Conservation (phyloP, 129 eudicot species). For the Sambucus nigra region DNA sequence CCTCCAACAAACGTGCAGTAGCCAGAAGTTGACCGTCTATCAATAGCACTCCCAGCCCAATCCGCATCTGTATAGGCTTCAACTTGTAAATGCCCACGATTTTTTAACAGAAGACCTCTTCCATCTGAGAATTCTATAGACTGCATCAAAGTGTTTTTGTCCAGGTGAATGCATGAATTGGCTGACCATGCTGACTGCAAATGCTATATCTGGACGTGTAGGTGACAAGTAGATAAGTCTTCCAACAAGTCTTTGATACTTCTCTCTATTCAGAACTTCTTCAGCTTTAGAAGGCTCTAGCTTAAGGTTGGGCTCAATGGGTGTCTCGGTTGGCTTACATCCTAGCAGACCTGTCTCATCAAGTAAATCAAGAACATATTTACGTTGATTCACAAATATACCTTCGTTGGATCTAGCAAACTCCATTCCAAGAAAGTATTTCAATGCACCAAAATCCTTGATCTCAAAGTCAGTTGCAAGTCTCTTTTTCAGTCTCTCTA, state of each 20-base stretch:
- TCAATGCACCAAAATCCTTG: constrained; percentile 7
- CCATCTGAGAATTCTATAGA: constrained; percentile 1
- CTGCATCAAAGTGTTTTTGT: constrained; percentile 10
- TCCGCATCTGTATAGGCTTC: constrained; percentile 7
- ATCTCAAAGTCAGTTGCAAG: neutral
- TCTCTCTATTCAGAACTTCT: neutral
- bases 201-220: constrained; percentile 14
- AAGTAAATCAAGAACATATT: constrained; percentile 7
- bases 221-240: constrained; percentile 1
- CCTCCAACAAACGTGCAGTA: constrained; percentile 3
- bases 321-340: neutral
- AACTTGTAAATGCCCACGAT: neutral
- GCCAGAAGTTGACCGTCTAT: constrained; percentile 4
- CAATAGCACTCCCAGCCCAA: neutral
- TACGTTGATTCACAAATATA: neutral
- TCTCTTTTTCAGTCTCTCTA: neutral
- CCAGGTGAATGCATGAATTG: constrained; percentile 13
- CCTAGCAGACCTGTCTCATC: neutral
- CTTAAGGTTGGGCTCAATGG: neutral
- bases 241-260: constrained; percentile 5
- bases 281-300: neutral
- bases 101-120: neutral
- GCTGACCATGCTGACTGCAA: constrained; percentile 5
- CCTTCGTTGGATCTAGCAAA: constrained; percentile 1
- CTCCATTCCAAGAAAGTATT: constrained; percentile 9